phyloP scores from a whole-genome alignment of 2,329 filamentous ascomycete genomes.

The Hansfordia pulvinata region DNA sequence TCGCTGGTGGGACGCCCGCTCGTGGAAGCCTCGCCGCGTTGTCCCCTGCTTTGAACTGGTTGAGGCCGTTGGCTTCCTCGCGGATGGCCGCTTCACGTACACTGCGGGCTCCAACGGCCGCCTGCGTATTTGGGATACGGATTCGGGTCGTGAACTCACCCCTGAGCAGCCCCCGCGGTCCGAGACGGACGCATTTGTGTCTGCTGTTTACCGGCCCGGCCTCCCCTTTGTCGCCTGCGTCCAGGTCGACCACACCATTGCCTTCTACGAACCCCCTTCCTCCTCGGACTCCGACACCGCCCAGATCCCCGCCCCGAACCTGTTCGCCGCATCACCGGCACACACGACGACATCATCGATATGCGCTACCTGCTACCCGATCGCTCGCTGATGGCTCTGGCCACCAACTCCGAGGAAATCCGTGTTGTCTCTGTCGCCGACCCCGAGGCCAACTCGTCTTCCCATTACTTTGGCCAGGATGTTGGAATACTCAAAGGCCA shows the following conservation, averaged over 20 bases:
- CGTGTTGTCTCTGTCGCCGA: conserved; percentile 64
- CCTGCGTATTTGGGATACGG: conserved; percentile 71
- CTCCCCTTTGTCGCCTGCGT: conserved; percentile 65
- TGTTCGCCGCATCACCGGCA: conserved; percentile 77
- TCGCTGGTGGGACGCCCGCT: conserved; percentile 77
- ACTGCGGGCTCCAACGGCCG: conserved; percentile 76
- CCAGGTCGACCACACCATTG: conserved; percentile 79
- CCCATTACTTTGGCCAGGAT: conserved; percentile 76
- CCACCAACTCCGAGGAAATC: conserved; percentile 90
- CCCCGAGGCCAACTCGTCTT: conserved; percentile 15
- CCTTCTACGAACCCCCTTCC: conserved; percentile 47
- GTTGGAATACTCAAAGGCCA: conserved; percentile 78
- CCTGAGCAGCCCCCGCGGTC: conserved; percentile 49
- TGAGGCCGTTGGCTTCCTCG: conserved; percentile 71
- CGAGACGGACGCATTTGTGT: conserved; percentile 56
- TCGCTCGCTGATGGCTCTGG: conserved; percentile 71
- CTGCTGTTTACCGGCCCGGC: conserved; percentile 51
- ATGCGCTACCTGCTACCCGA: conserved; percentile 74
- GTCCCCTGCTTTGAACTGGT: conserved; percentile 77
- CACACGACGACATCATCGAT: conserved; percentile 96
- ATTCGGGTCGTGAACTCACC: conserved; percentile 67
- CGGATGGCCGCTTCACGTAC: conserved; percentile 58
- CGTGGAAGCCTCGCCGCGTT: conserved; percentile 72
- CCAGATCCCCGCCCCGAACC: conserved; percentile 30
- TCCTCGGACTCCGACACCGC: conserved; percentile 19